These are phyloP conservation scores for Penicillium rolfsii DNA, from an alignment of 2,329 filamentous ascomycete species.

Conservation along the genomic window DNA sequence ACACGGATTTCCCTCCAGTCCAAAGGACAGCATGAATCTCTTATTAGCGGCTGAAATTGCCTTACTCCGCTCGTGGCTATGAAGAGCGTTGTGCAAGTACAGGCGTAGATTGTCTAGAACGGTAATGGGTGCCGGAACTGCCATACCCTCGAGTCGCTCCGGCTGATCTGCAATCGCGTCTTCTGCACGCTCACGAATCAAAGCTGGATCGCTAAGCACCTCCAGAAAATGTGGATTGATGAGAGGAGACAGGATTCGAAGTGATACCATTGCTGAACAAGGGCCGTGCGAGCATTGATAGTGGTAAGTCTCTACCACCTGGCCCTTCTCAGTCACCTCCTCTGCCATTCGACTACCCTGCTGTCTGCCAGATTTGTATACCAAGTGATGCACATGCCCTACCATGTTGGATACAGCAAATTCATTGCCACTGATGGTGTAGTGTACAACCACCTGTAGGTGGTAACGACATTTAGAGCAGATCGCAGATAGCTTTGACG, in stretches of 20 bases:
- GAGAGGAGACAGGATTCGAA: constrained; percentile 58
- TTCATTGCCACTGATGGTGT: constrained; percentile 45
- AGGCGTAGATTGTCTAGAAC: constrained; percentile 60
- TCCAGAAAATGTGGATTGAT: constrained; percentile 53
- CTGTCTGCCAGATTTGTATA: constrained; percentile 45
- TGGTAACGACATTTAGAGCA: constrained; percentile 67
- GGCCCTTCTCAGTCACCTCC: constrained; percentile 36
- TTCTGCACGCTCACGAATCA: constrained; percentile 58
- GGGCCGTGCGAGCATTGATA: constrained; percentile 64
- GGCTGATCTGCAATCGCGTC: constrained; percentile 56
- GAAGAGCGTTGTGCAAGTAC: constrained; percentile 64
- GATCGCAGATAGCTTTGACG: constrained; percentile 62
- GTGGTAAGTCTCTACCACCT: constrained; percentile 49
- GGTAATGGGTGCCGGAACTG: constrained; percentile 56
- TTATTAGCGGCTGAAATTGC: constrained; percentile 64
- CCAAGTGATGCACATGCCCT: constrained; percentile 66
- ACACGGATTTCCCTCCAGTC: constrained; percentile 58
- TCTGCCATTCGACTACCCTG: constrained; percentile 24
- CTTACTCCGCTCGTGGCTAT: constrained; percentile 54
- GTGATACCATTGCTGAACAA: constrained; percentile 58
- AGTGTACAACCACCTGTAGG: constrained; percentile 61
- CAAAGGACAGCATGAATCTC: constrained; percentile 66
- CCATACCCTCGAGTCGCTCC: constrained; percentile 57
- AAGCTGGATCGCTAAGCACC: constrained; percentile 58
- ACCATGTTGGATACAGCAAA: constrained; percentile 52